Evolutionary conservation across 139 green algal genomes (phyloP), one percentile per base, ranked within the genome.

Genomic region (Chara braunii): DNA sequence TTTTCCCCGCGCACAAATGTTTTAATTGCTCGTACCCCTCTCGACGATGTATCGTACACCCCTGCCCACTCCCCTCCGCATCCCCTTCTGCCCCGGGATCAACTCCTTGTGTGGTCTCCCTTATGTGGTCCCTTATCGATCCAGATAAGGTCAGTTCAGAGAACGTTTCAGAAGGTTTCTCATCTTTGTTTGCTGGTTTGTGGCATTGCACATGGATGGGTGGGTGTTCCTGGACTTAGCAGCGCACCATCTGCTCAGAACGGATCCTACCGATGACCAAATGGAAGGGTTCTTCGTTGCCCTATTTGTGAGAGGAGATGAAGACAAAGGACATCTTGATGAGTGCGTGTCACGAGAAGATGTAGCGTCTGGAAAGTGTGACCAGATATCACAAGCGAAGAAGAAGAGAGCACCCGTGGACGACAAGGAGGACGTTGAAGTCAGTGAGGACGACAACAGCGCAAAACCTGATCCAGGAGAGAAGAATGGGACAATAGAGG

Each of bases 251-350:
- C 28, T 80, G 7, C 12, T 80, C 29, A 55, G 72, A 28, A 59
- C 43, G 26, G 66, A 80, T 18, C 31, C 28, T 29, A 30, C 22
- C 3, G 32, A 64, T 28, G 72, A 77, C 48, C 30, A 66, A 9
- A 73, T 32, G 3, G 72, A 80, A 37, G 72, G 72, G 2, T 80
- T 80, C 60, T 80, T 80, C 30, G 57, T 80, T 2, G 72, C 72
- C 0, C 28, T 80, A 9, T 76, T 80, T 18, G 37, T n/a, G 6
- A 9, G 57, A 5, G 9, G 4, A 4, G 26, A 5, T n/a, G n/a
- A n/a, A n/a, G n/a, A n/a, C n/a, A n/a, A n/a, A n/a, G n/a, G n/a
- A n/a, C n/a, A n/a, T n/a, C n/a, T n/a, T n/a, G n/a, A n/a, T n/a
- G n/a, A n/a, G n/a, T n/a, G n/a, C n/a, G n/a, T n/a, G n/a, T n/a